Conservation (phyloP, 192 early-diverging fungal genomes). For the Fimicolochytrium jonesii region DNA sequence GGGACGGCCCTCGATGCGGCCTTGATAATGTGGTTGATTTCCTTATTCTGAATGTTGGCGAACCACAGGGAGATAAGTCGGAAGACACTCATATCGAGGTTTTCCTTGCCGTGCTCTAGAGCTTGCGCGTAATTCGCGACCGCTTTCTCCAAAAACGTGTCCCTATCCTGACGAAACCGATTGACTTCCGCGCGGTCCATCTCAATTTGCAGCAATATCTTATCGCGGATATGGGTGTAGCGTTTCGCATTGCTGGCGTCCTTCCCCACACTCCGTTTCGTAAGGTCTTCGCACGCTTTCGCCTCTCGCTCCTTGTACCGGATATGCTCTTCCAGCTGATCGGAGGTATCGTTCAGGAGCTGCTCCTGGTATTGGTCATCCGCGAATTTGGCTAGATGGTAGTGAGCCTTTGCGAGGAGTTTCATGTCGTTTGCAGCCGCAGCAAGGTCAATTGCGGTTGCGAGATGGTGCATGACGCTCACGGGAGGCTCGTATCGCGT, state of each 20-base stretch:
- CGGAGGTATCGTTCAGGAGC: constrained; percentile 27
- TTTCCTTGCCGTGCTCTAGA: constrained; percentile 23
- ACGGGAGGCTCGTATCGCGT: constrained; percentile 28
- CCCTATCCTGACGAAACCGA: constrained; percentile 22
- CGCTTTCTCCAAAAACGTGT: constrained; percentile 25
- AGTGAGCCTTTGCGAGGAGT: constrained; percentile 8
- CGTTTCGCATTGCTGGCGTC: neutral
- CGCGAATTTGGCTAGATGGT: constrained; percentile 43
- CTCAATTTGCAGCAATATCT: constrained; percentile 39
- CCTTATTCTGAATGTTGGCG: constrained; percentile 24
- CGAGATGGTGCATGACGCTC: constrained; percentile 28
- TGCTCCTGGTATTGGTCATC: constrained; percentile 38
- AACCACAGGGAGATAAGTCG: constrained; percentile 47
- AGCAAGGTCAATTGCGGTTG: constrained; percentile 19
- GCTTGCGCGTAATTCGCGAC: constrained; percentile 43
- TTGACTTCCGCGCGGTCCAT: constrained; percentile 35
- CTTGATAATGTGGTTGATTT: constrained; percentile 25
- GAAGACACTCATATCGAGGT: constrained; percentile 43
- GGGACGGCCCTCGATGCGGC: constrained; percentile 17
- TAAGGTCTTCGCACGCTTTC: constrained; percentile 21
- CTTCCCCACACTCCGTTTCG: constrained; percentile 18
- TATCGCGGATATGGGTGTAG: neutral
- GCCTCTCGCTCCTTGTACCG: constrained; percentile 29
- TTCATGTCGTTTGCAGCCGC: neutral
- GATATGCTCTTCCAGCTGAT: constrained; percentile 28